Conservation (phyloP, 2,329 filamentous ascomycete genomes). For the Aureobasidium musti region DNA sequence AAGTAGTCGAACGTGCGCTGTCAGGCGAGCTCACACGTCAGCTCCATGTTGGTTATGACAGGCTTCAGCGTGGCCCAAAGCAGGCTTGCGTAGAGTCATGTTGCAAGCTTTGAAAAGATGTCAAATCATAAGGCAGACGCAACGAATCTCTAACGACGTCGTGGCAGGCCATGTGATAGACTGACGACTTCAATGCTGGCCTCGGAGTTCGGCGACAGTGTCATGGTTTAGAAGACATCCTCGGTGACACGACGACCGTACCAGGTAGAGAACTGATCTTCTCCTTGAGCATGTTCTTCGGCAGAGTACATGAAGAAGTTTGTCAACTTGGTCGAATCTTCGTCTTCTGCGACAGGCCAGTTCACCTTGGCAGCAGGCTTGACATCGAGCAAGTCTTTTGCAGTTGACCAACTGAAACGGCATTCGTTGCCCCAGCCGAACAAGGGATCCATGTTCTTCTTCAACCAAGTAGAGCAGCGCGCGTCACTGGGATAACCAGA, state of each 20-base stretch:
- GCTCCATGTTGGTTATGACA: not conserved
- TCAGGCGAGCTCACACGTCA: not conserved
- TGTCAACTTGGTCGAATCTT: constrained; percentile 67
- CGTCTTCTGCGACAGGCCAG: constrained; percentile 75
- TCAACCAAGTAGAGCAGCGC: constrained; percentile 78
- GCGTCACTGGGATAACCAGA: constrained; percentile 91
- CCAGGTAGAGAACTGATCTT: constrained; percentile 74
- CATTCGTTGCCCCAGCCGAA: constrained; percentile 96
- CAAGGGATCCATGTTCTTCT: constrained; percentile 81
- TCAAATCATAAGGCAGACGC: not conserved
- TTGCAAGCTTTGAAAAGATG: not conserved
- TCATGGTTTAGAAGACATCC: constrained; percentile 63
- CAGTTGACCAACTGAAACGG: constrained; percentile 93
- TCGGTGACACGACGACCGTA: constrained; percentile 72
- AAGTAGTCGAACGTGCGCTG: not conserved
- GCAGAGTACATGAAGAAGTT: constrained; percentile 66
- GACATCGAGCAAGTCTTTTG: constrained; percentile 87
- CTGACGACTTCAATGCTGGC: not conserved
- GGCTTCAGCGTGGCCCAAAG: not conserved
- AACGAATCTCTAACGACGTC: not conserved
- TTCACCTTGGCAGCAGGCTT: constrained; percentile 72
- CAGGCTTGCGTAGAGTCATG: not conserved
- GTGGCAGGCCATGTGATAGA: not conserved
- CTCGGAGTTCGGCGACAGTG: not conserved
- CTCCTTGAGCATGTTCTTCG: constrained; percentile 47